These are phyloP conservation scores for Hyphopichia fennica DNA, from an alignment of 1,139 yeast genomes.

Conservation along the genomic window DNA sequence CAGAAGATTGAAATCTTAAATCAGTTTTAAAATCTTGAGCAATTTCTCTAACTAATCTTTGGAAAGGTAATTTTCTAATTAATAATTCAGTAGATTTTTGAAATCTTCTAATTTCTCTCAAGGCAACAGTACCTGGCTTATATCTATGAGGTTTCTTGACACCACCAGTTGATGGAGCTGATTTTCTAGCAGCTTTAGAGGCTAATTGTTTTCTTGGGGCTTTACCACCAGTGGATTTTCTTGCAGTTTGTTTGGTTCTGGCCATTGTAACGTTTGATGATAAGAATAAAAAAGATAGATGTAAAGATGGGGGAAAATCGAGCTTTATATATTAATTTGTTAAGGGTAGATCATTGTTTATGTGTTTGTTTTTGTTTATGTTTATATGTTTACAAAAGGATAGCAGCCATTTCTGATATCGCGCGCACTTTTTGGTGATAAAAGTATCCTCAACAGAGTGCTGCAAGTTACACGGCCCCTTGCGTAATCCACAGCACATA, in stretches of 20 bases:
- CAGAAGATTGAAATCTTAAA: slow-evolving; percentile 97
- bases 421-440: too few relatives aligned
- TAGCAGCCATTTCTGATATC: too few relatives aligned
- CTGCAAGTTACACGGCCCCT: background rate
- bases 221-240: slow-evolving; percentile 99
- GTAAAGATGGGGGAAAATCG: background rate
- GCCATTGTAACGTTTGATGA: slow-evolving; percentile 60
- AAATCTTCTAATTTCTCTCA: slow-evolving; percentile 99
- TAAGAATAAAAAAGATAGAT: background rate
- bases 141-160: slow-evolving; percentile 99
- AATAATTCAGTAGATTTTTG: slow-evolving; percentile 96
- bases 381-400: background rate
- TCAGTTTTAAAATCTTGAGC: slow-evolving; percentile 98
- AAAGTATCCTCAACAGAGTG: too few relatives aligned
- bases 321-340: background rate
- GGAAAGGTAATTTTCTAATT: slow-evolving; percentile 98
- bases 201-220: slow-evolving; percentile 99
- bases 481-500: slow-evolving; percentile 1
- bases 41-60: slow-evolving; percentile 96
- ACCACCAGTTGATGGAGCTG: slow-evolving; percentile 98
- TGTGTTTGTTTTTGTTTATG: too few relatives aligned
- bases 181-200: slow-evolving; percentile 98
- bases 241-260: slow-evolving; percentile 98
- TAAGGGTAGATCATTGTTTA: too few relatives aligned
- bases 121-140: slow-evolving; percentile 99